These are phyloP conservation scores for Trichoderma breve DNA, from an alignment of 2,329 filamentous ascomycete species.

Conservation along the genomic window DNA sequence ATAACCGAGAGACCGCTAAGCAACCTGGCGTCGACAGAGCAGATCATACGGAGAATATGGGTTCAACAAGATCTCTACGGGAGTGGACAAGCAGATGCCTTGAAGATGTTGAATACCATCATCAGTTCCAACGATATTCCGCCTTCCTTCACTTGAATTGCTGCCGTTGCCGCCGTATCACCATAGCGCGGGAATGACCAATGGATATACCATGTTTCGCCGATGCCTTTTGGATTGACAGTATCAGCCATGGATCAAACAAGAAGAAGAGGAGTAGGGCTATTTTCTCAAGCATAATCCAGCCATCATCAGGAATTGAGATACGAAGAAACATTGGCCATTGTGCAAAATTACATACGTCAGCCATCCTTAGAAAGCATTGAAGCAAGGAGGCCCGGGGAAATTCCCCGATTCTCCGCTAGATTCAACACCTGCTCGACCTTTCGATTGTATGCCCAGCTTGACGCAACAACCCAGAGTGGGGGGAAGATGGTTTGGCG, in stretches of 20 bases:
- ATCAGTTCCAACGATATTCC: constrained; percentile 11
- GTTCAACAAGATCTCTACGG: constrained; percentile 14
- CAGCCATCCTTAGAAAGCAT: not conserved
- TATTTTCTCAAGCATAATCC: not conserved
- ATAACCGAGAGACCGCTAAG: constrained; percentile 12
- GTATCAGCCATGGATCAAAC: not conserved
- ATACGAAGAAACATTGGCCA: not conserved
- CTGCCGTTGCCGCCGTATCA: too few species aligned
- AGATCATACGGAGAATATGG: constrained; percentile 17
- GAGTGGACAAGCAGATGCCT: constrained; percentile 2
- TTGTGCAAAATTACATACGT: not conserved
- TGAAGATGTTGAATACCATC: constrained; percentile 14
- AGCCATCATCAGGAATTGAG: not conserved
- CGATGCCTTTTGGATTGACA: too few species aligned
- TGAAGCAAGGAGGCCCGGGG: not conserved
- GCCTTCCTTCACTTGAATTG: constrained; percentile 17
- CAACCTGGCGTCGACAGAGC: constrained; percentile 8
- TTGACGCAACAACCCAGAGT: not conserved
- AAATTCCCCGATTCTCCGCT: constrained; percentile 8
- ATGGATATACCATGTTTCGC: not conserved
- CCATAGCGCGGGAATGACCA: not conserved
- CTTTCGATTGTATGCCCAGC: not conserved
- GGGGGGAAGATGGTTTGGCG: not conserved
- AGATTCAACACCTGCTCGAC: not conserved
- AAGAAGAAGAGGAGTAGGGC: not conserved